Percentiles rank a stretch among this genome's conserved stretches.
These are phyloP conservation scores for Quercus berberidifolia DNA, from an alignment of 306 rosid species.

Conservation along the genomic window DNA sequence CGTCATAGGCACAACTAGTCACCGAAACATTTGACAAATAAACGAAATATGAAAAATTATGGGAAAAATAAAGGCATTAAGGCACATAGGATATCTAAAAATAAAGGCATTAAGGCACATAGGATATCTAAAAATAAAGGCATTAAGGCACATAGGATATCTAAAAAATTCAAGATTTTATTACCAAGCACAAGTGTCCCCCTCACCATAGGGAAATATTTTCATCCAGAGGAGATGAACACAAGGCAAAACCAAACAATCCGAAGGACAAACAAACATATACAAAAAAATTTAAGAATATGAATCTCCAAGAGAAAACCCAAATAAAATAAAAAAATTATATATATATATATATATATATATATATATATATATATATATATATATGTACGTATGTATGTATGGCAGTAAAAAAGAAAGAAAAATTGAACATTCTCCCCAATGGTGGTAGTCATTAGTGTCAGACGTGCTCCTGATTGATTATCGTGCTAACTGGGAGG, in stretches of 20 bases:
- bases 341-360: neutral
- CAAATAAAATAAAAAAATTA: neutral
- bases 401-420: neutral
- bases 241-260: slow-evolving; percentile 21
- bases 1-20: too few species aligned
- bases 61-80: too few species aligned
- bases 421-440: slow-evolving; percentile 24
- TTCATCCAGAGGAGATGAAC: slow-evolving; percentile 2
- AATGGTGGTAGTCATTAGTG: slow-evolving; percentile 25
- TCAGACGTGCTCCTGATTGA: slow-evolving; percentile 27
- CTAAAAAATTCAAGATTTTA: neutral
- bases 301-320: slow-evolving; percentile 10
- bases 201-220: neutral
- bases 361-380: too few species aligned
- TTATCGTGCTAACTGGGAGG: neutral
- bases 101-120: neutral
- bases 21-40: neutral
- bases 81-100: too few species aligned
- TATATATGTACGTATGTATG: too few species aligned
- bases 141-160: too few species aligned
- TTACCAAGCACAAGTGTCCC: neutral
- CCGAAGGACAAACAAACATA: neutral
- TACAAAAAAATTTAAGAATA: slow-evolving; percentile 4
- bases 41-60: neutral
- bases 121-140: neutral